Conservation (phyloP, 176 grass and related monocot species). For the Zoysia pacifica region DNA sequence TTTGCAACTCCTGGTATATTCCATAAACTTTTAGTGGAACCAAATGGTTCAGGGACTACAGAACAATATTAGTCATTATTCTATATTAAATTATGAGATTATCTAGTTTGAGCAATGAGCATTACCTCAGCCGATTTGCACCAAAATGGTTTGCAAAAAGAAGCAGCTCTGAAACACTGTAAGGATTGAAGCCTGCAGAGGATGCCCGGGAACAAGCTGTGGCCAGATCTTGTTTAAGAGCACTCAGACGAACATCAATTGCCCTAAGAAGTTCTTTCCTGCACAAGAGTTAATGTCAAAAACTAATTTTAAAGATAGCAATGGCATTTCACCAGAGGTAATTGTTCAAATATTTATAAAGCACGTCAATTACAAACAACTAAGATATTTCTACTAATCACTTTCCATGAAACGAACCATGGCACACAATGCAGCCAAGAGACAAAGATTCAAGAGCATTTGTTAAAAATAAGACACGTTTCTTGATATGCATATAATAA, state of each 20-base stretch:
- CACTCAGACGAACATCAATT: constrained; percentile 84
- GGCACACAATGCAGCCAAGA: background rate
- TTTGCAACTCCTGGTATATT: background rate
- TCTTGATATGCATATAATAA: background rate
- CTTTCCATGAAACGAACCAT: background rate
- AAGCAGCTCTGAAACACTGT: constrained; percentile 72
- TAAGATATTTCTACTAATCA: constrained; percentile 17
- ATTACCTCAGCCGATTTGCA: constrained; percentile 72
- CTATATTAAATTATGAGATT: background rate
- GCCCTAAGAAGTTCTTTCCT: constrained; percentile 91
- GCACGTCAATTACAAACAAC: background rate
- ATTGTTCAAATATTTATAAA: background rate
- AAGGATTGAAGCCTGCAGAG: constrained; percentile 72
- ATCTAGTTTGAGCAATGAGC: constrained; percentile 12
- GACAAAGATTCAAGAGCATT: constrained; percentile 2
- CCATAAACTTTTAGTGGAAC: background rate
- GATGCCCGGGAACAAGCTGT: constrained; percentile 80
- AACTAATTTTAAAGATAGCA: background rate
- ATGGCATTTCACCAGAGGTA: background rate
- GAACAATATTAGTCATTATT: too few species aligned
- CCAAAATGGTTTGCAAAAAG: constrained; percentile 88
- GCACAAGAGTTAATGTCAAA: constrained; percentile 17
- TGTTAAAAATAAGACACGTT: background rate
- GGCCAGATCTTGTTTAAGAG: constrained; percentile 83
- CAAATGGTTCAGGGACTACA: constrained; percentile 1